phyloP scores from a whole-genome alignment of 768 basidiomycete species.

The Leucosporidium scottii region DNA sequence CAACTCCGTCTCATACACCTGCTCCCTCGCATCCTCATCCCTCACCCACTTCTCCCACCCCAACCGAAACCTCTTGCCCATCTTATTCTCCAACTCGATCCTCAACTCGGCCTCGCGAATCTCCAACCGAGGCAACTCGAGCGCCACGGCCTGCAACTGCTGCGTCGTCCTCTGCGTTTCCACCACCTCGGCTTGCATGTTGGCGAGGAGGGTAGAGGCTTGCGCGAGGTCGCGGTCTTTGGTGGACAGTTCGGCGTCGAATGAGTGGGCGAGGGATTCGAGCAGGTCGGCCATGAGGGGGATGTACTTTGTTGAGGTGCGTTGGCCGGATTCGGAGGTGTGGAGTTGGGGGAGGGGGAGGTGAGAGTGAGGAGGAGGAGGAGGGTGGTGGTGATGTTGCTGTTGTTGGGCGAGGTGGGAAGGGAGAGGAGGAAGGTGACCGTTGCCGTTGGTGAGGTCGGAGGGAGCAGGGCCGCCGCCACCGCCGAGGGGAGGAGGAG shows the following conservation, averaged over 20 bases:
- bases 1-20: slow-evolving; percentile 39
- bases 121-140: slow-evolving; percentile 53
- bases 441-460: background rate
- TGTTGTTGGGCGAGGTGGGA: background rate
- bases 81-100: slow-evolving; percentile 59
- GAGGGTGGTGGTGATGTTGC: background rate
- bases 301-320: slow-evolving; percentile 73
- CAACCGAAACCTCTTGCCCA: slow-evolving; percentile 70
- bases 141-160: slow-evolving; percentile 50
- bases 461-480: background rate
- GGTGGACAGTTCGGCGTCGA: slow-evolving; percentile 82
- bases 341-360: slow-evolving; percentile 50
- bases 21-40: slow-evolving; percentile 74
- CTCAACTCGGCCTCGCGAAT: slow-evolving; percentile 58
- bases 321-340: slow-evolving; percentile 75
- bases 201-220: slow-evolving; percentile 73
- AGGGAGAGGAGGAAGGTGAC: slow-evolving; percentile 45
- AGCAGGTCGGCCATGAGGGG: slow-evolving; percentile 80
- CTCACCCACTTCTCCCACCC: slow-evolving; percentile 93
- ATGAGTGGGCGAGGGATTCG: slow-evolving; percentile 76
- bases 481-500: background rate
- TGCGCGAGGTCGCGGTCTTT: slow-evolving; percentile 87
- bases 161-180: slow-evolving; percentile 71
- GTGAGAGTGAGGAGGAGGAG: slow-evolving; percentile 44
- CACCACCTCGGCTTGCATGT: slow-evolving; percentile 82